Conservation (phyloP, 306 rosid genomes). For the Cucumis melo region DNA sequence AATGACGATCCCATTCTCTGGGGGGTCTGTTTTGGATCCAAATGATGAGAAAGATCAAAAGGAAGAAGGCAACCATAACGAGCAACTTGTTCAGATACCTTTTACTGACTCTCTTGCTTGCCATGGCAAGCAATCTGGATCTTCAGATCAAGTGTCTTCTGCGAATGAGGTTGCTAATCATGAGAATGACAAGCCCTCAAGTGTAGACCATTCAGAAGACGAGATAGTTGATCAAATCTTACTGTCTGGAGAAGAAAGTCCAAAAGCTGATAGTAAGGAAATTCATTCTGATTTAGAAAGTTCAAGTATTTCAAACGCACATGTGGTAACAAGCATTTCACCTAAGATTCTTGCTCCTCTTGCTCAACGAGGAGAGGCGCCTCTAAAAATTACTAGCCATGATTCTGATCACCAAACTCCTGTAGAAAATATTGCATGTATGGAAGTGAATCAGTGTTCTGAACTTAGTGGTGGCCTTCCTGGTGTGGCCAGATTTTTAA, state of each 20-base stretch:
- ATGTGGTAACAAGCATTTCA: slow-evolving; percentile 16
- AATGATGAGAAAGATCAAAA: neutral
- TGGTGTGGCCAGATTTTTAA: slow-evolving; percentile 25
- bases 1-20: slow-evolving; percentile 1
- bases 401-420: slow-evolving; percentile 20
- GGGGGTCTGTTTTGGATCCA: slow-evolving; percentile 11
- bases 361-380: slow-evolving; percentile 21
- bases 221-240: slow-evolving; percentile 15
- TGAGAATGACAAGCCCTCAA: neutral
- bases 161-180: neutral
- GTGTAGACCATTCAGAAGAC: slow-evolving; percentile 11
- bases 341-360: slow-evolving; percentile 24
- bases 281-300: slow-evolving; percentile 25
- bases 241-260: slow-evolving; percentile 12
- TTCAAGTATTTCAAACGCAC: slow-evolving; percentile 14
- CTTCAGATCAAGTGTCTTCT: slow-evolving; percentile 20
- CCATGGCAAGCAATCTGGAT: slow-evolving; percentile 23
- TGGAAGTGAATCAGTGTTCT: slow-evolving; percentile 24
- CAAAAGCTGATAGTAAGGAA: slow-evolving; percentile 16
- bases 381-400: slow-evolving; percentile 8
- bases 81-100: slow-evolving; percentile 18
- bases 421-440: slow-evolving; percentile 13
- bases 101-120: slow-evolving; percentile 16
- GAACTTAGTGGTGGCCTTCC: slow-evolving; percentile 21
- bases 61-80: slow-evolving; percentile 6